These are phyloP conservation scores for Globomyces pollinis-pini DNA, from an alignment of 192 early-diverging fungal genomes.

Conservation along the genomic window DNA sequence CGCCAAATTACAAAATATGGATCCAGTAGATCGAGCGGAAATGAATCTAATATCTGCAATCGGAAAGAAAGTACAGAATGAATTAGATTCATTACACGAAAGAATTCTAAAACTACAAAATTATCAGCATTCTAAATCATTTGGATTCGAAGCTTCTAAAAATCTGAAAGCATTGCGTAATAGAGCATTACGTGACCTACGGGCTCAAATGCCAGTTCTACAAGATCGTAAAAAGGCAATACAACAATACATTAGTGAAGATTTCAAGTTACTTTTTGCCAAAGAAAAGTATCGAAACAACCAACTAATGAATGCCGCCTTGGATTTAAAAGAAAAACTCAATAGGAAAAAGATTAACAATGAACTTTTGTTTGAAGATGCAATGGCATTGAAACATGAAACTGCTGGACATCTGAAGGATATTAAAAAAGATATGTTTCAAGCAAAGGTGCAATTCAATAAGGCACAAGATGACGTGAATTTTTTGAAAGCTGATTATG, in stretches of 20 bases:
- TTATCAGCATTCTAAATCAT: conserved; percentile 2
- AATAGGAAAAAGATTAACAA: not conserved
- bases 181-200: not conserved
- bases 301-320: not conserved
- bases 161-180: not conserved
- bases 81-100: conserved; percentile 5
- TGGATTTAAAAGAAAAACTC: not conserved
- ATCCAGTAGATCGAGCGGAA: not conserved
- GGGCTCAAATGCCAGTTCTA: not conserved
- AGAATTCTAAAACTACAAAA: conserved; percentile 3
- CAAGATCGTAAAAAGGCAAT: not conserved
- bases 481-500: not conserved
- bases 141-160: not conserved
- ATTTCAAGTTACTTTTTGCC: not conserved
- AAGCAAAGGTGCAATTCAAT: not conserved
- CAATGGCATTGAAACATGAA: not conserved
- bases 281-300: conserved; percentile 1
- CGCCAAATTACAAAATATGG: too few species aligned
- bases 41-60: not conserved
- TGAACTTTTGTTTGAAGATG: not conserved
- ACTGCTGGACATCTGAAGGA: not conserved
- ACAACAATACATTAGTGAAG: conserved; percentile 1
- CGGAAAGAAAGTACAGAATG: not conserved
- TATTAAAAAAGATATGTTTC: not conserved
- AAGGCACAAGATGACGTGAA: conserved; percentile 6